Evolutionary conservation across 1,284 basidiomycete species (phyloP), one percentile per base, ranked within the genome.

Genomic region (Sanghuangporus weigelae): DNA sequence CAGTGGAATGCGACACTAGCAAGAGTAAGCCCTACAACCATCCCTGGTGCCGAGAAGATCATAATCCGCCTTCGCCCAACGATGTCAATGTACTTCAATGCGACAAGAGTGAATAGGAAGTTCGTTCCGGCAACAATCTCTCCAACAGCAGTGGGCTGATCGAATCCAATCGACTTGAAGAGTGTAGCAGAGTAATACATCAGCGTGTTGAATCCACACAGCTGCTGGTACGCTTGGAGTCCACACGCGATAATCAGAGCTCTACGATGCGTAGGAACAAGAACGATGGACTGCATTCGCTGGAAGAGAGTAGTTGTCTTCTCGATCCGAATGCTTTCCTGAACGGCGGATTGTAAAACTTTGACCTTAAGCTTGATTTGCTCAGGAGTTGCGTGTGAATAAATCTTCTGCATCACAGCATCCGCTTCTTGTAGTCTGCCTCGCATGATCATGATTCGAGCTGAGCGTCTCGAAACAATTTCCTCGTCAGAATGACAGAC

Each of bases 161-260:
- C 77, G 74, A 93, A 93, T 0, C 92, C 92, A 59, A 93, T 89
- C 68, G 85, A 79, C 68, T 89, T 83, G 77, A 93, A 94, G 21
- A 93, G 80, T 0, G 90, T 90, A 2, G 90, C 87, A 23, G 84
- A 89, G 69, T 89, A 91, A 72, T 90, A 90, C 85, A 88, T 89
- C 62, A 89, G 78, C 62, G 76, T 77, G 70, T 83, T 83, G 74
- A 83, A 85, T 2, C 92, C 91, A 68, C 87, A 92, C 0, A 93
- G 78, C 72, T 93, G 91, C 70, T 94, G 92, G 73, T 87, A 88
- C 0, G 88, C 90, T 75, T 93, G 91, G 71, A 93, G 83, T 39
- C 89, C 90, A 68, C 88, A 90, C 7, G 84, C 89, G 40, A 94
- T 80, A 67, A 89, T 84, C 59, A 92, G 76, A 6, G 90, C 90